These are phyloP conservation scores for Aspergillus versicolor DNA, from an alignment of 2,329 filamentous ascomycete species.

Conservation along the genomic window DNA sequence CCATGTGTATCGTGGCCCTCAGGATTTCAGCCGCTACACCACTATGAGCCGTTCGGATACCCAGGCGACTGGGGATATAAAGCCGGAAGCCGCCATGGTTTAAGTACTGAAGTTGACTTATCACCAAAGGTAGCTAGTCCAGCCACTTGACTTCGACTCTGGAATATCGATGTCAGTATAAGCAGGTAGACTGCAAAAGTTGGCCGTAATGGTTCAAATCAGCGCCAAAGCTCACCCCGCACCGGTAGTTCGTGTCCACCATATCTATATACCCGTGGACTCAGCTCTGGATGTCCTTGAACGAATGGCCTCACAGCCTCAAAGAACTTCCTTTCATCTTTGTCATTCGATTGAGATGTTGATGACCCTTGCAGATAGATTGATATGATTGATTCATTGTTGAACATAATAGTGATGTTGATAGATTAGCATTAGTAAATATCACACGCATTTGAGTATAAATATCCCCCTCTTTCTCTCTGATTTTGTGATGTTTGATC, in stretches of 20 bases:
- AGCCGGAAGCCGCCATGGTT: conserved; percentile 30
- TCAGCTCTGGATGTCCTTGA: not conserved
- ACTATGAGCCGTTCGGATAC: conserved; percentile 35
- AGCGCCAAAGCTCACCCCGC: not conserved
- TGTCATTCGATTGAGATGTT: not conserved
- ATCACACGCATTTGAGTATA: conserved; percentile 6
- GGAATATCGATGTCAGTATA: not conserved
- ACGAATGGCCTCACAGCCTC: not conserved
- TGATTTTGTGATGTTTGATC: not conserved
- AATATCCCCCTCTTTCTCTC: not conserved
- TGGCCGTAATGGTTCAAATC: not conserved
- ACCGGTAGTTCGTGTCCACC: not conserved
- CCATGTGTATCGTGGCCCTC: conserved; percentile 3
- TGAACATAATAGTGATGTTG: conserved; percentile 14
- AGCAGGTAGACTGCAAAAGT: not conserved
- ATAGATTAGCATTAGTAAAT: conserved; percentile 11
- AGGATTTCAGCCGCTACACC: conserved; percentile 32
- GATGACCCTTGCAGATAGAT: conserved; percentile 6
- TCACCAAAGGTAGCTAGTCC: not conserved
- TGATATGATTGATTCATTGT: not conserved
- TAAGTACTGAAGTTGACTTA: conserved; percentile 5
- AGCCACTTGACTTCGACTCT: not conserved
- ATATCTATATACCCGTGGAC: not conserved
- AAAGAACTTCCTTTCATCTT: not conserved
- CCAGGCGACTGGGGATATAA: conserved; percentile 25